Evolutionary conservation across 768 basidiomycete genomes (phyloP), one percentile per base, ranked within the genome.

Genomic region (Amanita muscaria): DNA sequence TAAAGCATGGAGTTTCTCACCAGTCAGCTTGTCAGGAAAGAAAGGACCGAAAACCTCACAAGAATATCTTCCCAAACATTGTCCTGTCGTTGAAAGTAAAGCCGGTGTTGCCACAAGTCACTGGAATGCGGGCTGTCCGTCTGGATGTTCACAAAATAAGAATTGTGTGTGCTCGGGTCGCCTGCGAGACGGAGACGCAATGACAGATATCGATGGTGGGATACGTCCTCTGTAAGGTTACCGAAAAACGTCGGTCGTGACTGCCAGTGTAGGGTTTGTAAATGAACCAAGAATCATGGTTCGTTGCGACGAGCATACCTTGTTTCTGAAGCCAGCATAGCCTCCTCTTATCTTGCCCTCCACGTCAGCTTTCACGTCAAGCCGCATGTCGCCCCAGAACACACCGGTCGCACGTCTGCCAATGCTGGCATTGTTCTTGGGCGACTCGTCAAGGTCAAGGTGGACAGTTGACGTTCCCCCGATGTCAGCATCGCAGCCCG

Each of bases 121-220:
- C 80, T 83, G 40, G 79, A 74, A 39, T 87, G 70, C 34, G 78
- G 72, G 1, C 87, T 85, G 41, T 90, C 85, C 2, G 91, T 94
- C 60, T 96, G 92, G 36, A 97, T 66, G 63, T 98, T 97, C 38
- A 90, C 84, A 53, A 85, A 93, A 69, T 91, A 97, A n/a, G 87
- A 81, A 52, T 78, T 79, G 50, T 80, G 77, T 32, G 85, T 85
- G 31, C 76, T 71, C 16, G 80, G 78, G 51, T 88, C 79, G 2
- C 91, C 93, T 19, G 74, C 74, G 48, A 83, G 76, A 12, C 88
- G 80, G 9, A 96, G 64, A 3, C 88, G 81, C 40, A 98, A 66
- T 2, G 81, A 80, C 21, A 98, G 70, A 62, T 84, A 97, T 14
- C 77, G 71, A 58, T 93, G 88, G 30, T 73, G 67, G 25, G 86